Evolutionary conservation across 1,284 basidiomycete species (phyloP).

Genomic region (Pascua guehoae): DNA sequence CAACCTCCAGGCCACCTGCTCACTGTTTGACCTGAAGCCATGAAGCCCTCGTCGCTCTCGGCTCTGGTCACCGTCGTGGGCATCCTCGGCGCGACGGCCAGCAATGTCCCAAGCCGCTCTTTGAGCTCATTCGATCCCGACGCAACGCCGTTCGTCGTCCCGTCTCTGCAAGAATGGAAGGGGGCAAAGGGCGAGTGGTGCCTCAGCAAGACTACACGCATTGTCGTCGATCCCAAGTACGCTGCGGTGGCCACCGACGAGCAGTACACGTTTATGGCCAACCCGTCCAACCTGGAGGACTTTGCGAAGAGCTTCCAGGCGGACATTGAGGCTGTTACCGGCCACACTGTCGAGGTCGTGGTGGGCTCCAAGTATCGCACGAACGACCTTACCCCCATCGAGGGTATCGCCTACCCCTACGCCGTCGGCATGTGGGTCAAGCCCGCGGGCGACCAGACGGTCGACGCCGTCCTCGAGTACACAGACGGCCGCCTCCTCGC

Average conservation of each 20-base stretch:
- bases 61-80: too few relatives aligned
- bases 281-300: slow-evolving; percentile 1
- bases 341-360: not conserved
- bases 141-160: too few relatives aligned
- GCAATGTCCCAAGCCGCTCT: too few relatives aligned
- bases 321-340: not conserved
- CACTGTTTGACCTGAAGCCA: too few relatives aligned
- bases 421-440: slow-evolving; percentile 2
- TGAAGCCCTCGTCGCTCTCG: too few relatives aligned
- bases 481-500: not conserved
- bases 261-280: slow-evolving; percentile 1
- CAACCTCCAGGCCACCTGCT: too few relatives aligned
- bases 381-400: not conserved
- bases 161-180: too few relatives aligned
- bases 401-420: slow-evolving; percentile 1
- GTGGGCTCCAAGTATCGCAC: not conserved
- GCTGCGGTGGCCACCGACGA: not conserved
- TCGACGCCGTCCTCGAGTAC: not conserved
- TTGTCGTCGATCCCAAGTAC: not conserved
- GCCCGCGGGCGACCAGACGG: not conserved
- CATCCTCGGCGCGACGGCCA: too few relatives aligned
- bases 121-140: too few relatives aligned
- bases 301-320: not conserved
- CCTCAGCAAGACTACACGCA: not conserved
- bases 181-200: too few relatives aligned